These are phyloP conservation scores for Paraconiothyrium sp. DNA, from an alignment of 2,329 filamentous ascomycete species.

Conservation along the genomic window DNA sequence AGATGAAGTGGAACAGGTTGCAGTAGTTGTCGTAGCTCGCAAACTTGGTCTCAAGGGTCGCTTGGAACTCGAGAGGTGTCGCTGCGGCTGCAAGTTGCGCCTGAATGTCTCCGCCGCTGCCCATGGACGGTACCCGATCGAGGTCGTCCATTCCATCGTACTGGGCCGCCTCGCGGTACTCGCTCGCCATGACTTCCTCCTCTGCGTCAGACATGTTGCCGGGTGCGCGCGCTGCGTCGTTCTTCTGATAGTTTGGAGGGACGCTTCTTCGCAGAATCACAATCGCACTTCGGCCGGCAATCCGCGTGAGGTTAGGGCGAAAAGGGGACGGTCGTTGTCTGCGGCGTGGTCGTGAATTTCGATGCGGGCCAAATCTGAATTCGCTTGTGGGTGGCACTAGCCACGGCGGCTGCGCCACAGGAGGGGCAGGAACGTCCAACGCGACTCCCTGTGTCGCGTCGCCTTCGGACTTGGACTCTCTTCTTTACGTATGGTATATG, in stretches of 20 bases:
- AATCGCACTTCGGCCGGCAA: conserved; percentile 19
- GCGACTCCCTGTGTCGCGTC: background rate
- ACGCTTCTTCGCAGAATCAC: conserved; percentile 45
- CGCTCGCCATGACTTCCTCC: conserved; percentile 93
- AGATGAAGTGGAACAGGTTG: conserved; percentile 98
- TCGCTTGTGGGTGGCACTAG: conserved; percentile 23
- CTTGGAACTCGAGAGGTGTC: conserved; percentile 94
- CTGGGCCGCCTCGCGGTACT: conserved; percentile 94
- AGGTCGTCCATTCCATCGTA: conserved; percentile 88
- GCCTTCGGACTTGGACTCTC: too few relatives aligned
- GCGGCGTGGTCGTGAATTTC: conserved; percentile 22
- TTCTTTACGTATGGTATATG: background rate
- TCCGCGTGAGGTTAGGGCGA: conserved; percentile 21
- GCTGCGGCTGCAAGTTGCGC: conserved; percentile 89
- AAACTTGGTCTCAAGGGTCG: conserved; percentile 95
- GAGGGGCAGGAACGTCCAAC: background rate
- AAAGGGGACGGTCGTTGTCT: conserved; percentile 16
- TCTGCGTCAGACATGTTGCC: conserved; percentile 92
- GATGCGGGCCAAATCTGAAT: conserved; percentile 22
- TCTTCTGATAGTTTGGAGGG: conserved; percentile 52
- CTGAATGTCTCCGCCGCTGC: conserved; percentile 89
- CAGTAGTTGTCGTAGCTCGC: conserved; percentile 99
- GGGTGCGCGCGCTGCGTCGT: conserved; percentile 49
- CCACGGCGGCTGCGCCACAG: conserved; percentile 5
- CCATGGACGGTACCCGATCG: conserved; percentile 70